Evolutionary conservation across 192 early-diverging fungal genomes (phyloP).

Genomic region (Mortierella hygrophila): DNA sequence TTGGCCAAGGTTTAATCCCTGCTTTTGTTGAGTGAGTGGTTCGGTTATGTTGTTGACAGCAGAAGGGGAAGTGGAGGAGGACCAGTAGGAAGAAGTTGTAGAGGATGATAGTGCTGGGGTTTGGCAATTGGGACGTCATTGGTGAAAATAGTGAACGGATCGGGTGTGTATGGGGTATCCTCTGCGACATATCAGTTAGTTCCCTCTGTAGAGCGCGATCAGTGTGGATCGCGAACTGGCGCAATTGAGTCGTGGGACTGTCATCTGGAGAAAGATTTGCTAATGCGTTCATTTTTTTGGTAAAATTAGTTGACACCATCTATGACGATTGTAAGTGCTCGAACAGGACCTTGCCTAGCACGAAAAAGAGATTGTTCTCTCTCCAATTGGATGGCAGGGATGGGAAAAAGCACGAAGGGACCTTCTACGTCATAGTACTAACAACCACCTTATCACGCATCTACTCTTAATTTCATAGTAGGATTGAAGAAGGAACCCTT

Average conservation of each 20-base stretch:
- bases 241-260: not conserved
- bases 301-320: not conserved
- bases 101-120: too few species aligned
- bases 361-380: not conserved
- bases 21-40: not conserved
- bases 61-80: not conserved
- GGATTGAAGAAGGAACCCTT: constrained; percentile 34
- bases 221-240: not conserved
- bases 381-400: not conserved
- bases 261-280: not conserved
- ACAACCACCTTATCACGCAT: not conserved
- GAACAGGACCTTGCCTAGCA: not conserved
- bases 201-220: not conserved
- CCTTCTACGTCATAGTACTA: not conserved
- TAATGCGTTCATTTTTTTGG: not conserved
- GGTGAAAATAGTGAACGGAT: not conserved
- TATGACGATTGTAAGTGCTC: constrained; percentile 5
- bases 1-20: not conserved
- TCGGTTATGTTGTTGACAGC: not conserved
- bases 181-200: not conserved
- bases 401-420: not conserved
- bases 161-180: not conserved
- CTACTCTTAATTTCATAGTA: not conserved
- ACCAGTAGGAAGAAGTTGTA: not conserved
- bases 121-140: not conserved